These are phyloP conservation scores for Suillus luteus DNA, from an alignment of 768 basidiomycete species.

Conservation along the genomic window DNA sequence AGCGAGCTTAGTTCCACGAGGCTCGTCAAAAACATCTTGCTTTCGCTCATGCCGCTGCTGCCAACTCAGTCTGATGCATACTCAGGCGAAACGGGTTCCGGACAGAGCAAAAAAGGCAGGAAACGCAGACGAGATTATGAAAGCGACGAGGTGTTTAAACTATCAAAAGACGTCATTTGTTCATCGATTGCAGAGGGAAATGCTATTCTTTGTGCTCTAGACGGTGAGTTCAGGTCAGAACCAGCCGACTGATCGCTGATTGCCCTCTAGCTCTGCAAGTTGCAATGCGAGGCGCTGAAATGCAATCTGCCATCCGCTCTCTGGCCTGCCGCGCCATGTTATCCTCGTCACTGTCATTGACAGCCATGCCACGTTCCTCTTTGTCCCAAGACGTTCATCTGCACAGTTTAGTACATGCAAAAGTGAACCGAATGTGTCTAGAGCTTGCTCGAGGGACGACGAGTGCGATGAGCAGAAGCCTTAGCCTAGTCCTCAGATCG, in stretches of 20 bases:
- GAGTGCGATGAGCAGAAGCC: slow-evolving; percentile 59
- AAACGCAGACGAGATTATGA: slow-evolving; percentile 73
- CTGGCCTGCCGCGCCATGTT: slow-evolving; percentile 59
- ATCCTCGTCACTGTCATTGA: slow-evolving; percentile 56
- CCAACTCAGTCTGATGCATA: slow-evolving; percentile 38
- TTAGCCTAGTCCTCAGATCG: slow-evolving; percentile 56
- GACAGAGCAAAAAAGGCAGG: slow-evolving; percentile 55
- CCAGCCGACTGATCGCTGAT: not conserved
- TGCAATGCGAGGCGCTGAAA: slow-evolving; percentile 50
- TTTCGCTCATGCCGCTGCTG: slow-evolving; percentile 50
- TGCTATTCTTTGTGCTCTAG: slow-evolving; percentile 52
- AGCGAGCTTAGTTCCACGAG: slow-evolving; percentile 52
- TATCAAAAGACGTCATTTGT: slow-evolving; percentile 48
- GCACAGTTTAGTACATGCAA: slow-evolving; percentile 44
- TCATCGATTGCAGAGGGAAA: slow-evolving; percentile 52
- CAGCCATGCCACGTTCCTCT: slow-evolving; percentile 54
- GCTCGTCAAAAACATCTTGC: slow-evolving; percentile 54
- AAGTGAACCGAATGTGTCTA: slow-evolving; percentile 49
- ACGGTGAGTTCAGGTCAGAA: slow-evolving; percentile 46
- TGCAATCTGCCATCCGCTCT: slow-evolving; percentile 57
- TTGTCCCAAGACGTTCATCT: slow-evolving; percentile 56
- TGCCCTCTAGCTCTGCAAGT: slow-evolving; percentile 46
- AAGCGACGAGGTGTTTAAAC: slow-evolving; percentile 71
- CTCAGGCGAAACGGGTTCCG: slow-evolving; percentile 19
- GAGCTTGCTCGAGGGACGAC: slow-evolving; percentile 57